Conservation (phyloP, 2,329 filamentous ascomycete species). For the Diaporthe sp. region DNA sequence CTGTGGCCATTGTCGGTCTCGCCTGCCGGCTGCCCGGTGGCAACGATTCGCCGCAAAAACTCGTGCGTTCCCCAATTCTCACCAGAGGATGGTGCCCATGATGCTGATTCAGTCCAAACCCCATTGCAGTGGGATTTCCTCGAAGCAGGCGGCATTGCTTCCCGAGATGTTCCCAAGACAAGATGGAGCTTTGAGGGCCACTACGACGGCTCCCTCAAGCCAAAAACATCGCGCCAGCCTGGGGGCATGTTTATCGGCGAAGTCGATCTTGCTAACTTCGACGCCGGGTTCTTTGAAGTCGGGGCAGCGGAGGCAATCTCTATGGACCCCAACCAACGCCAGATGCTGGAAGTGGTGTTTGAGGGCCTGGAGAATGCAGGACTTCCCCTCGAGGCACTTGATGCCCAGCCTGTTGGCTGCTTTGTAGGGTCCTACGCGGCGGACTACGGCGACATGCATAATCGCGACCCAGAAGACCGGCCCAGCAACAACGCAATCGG, state of each 20-base stretch:
- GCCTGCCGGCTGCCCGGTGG: conserved; percentile 54
- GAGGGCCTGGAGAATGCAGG: conserved; percentile 39
- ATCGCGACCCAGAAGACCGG: not conserved
- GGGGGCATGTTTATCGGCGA: conserved; percentile 43
- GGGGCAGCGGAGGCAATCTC: conserved; percentile 31
- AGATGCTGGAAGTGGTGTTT: conserved; percentile 38
- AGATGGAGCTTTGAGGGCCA: conserved; percentile 49
- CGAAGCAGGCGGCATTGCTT: conserved; percentile 44
- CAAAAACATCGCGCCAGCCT: conserved; percentile 44
- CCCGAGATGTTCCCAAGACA: conserved; percentile 40
- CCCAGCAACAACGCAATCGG: not conserved
- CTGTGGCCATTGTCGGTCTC: conserved; percentile 55
- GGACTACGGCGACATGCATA: conserved; percentile 2
- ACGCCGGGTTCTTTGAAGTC: conserved; percentile 45
- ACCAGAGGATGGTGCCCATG: no score
- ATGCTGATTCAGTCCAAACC: no score
- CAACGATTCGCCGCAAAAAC: conserved; percentile 44
- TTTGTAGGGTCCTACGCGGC: conserved; percentile 25
- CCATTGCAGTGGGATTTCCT: conserved; percentile 56
- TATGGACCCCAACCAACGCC: conserved; percentile 40
- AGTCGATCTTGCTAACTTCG: conserved; percentile 47
- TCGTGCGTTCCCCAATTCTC: no score
- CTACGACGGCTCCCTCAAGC: conserved; percentile 49
- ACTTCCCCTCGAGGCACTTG: conserved; percentile 14
- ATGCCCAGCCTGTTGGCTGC: conserved; percentile 22